A percentile compares a stretch with the other conserved stretches of the same genome.
Evolutionary conservation across 1,284 basidiomycete genomes (phyloP).

Genomic region (Cutaneotrichosporon dermatis): DNA sequence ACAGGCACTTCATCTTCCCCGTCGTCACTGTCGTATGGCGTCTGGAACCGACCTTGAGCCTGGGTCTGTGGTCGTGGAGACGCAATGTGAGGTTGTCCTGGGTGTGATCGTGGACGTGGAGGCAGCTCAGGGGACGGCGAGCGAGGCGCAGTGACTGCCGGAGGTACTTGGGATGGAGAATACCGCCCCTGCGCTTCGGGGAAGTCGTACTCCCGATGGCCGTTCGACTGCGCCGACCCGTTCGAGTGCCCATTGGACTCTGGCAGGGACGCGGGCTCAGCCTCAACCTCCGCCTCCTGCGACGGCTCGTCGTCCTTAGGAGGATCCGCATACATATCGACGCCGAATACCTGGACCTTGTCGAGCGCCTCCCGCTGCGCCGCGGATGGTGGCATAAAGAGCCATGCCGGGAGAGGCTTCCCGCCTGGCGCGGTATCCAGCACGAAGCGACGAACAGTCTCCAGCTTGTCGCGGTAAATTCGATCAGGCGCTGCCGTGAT

Average conservation of each 20-base stretch:
- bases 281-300: too few species aligned
- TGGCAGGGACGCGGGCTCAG: not conserved
- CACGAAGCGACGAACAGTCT: constrained; percentile 10
- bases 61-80: not conserved
- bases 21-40: not conserved
- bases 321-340: constrained; percentile 17
- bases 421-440: constrained; percentile 16
- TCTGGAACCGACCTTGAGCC: not conserved
- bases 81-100: too few species aligned
- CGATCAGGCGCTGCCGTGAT: not conserved
- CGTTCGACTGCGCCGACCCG: not conserved
- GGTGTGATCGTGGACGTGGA: too few species aligned
- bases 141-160: too few species aligned
- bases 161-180: not conserved
- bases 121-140: too few species aligned
- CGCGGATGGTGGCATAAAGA: constrained; percentile 26
- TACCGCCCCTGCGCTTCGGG: not conserved
- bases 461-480: not conserved
- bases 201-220: not conserved
- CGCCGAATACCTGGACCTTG: constrained; percentile 27
- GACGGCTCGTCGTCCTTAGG: too few species aligned
- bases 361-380: constrained; percentile 19
- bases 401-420: constrained; percentile 30
- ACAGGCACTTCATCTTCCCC: not conserved
- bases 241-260: not conserved